Conservation (phyloP, 1,139 yeast genomes). For the Pichia sp. region DNA sequence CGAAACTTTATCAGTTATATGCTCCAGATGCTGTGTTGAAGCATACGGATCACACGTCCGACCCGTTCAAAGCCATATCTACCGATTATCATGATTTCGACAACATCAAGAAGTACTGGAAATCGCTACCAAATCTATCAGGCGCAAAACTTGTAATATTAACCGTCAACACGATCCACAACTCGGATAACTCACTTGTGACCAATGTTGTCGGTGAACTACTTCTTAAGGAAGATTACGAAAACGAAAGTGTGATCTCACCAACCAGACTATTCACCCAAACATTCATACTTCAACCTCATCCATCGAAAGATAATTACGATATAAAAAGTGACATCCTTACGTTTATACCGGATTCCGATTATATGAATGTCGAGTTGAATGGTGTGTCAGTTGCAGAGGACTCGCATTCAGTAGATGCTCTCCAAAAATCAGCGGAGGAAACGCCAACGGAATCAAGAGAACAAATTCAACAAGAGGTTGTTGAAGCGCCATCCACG, state of each 20-base stretch:
- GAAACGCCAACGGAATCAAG: conserved; percentile 14
- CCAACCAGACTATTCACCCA: conserved; percentile 57
- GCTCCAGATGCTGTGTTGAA: conserved; percentile 42
- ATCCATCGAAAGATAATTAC: conserved; percentile 46
- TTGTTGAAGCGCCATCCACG: conserved; percentile 9
- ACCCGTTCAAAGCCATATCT: conserved; percentile 29
- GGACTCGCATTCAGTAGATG: conserved; percentile 14
- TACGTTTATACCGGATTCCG: conserved; percentile 49
- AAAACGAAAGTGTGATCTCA: conserved; percentile 36
- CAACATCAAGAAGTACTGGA: conserved; percentile 38
- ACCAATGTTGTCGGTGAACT: conserved; percentile 66
- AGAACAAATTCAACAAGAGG: conserved; percentile 17
- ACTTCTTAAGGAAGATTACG: conserved; percentile 36
- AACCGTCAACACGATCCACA: conserved; percentile 56
- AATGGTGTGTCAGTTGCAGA: conserved; percentile 12
- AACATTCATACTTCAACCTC: conserved; percentile 56
- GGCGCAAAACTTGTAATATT: conserved; percentile 57
- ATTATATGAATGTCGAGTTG: conserved; percentile 20
- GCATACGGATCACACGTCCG: conserved; percentile 34
- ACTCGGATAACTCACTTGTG: conserved; percentile 48
- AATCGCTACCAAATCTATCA: conserved; percentile 34
- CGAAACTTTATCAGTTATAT: conserved; percentile 40
- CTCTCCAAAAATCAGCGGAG: not conserved
- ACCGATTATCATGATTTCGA: conserved; percentile 33
- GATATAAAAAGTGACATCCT: conserved; percentile 66